Evolutionary conservation across 2,329 filamentous ascomycete genomes (phyloP).

Genomic region (Leptographium procerum): DNA sequence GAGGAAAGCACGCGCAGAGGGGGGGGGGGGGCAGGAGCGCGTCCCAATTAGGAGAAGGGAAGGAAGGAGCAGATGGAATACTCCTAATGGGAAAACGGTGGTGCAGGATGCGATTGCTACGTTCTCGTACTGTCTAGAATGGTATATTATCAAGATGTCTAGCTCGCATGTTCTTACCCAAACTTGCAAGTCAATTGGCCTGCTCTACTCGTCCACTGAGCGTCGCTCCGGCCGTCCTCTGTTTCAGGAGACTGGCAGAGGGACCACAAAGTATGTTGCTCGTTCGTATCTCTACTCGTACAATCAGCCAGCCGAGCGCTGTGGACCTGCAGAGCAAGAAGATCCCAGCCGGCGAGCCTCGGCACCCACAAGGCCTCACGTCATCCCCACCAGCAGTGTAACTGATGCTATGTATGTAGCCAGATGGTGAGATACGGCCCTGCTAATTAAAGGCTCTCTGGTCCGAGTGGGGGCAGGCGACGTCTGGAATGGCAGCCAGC

Average conservation of each 20-base stretch:
- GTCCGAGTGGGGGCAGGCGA: background rate
- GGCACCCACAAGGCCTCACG: background rate
- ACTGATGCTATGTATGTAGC: background rate
- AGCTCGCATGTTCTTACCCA: too few relatives aligned
- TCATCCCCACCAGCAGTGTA: background rate
- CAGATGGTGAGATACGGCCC: background rate
- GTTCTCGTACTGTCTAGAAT: too few relatives aligned
- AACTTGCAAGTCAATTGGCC: too few relatives aligned
- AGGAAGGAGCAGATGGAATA: too few relatives aligned
- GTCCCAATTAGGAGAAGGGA: background rate
- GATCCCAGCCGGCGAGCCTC: background rate
- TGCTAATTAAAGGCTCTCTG: slow-evolving; percentile 1
- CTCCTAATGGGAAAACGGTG: too few relatives aligned
- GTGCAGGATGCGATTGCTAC: too few relatives aligned
- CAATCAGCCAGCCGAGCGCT: background rate
- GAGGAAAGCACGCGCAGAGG: background rate
- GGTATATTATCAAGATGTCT: too few relatives aligned
- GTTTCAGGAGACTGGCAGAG: background rate
- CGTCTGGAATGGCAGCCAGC: background rate
- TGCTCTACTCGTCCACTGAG: too few relatives aligned
- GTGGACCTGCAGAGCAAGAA: background rate
- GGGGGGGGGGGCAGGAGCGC: background rate
- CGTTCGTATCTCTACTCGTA: background rate
- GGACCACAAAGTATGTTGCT: too few relatives aligned
- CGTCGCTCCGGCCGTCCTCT: background rate